Evolutionary conservation across 148 eudicot genomes (phyloP).

Genomic region (Nepenthes gracilis): DNA sequence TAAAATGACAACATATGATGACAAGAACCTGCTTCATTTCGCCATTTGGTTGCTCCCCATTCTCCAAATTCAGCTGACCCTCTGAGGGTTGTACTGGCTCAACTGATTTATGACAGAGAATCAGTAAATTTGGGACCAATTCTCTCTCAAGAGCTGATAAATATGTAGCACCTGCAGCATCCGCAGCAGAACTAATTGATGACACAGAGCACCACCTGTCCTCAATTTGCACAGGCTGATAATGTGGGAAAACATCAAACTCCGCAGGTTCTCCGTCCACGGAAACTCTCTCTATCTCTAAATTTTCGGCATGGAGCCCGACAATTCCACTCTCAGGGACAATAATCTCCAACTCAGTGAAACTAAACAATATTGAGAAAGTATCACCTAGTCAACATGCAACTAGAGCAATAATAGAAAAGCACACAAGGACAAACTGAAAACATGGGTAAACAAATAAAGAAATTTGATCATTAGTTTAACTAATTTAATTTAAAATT

Average conservation of each 20-base stretch:
- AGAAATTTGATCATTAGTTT: no score
- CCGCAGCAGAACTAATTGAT: constrained; percentile 84
- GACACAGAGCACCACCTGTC: constrained; percentile 96
- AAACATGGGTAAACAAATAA: no score
- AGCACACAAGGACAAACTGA: no score
- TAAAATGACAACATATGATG: constrained; percentile 1
- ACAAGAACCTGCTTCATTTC: constrained; percentile 59
- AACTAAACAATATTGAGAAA: constrained; percentile 24
- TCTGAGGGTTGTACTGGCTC: constrained; percentile 25
- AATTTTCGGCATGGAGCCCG: constrained; percentile 91
- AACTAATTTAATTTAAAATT: no score
- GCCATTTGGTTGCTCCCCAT: constrained; percentile 40
- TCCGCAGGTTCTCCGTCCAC: constrained; percentile 84
- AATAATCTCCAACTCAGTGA: constrained; percentile 73
- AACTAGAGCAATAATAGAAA: no score
- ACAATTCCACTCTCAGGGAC: constrained; percentile 84
- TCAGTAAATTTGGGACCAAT: constrained; percentile 82
- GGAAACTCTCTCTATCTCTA: constrained; percentile 75
- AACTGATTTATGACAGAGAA: constrained; percentile 59
- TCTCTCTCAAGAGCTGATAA: constrained; percentile 79
- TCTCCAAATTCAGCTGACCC: constrained; percentile 31
- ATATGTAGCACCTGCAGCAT: constrained; percentile 91
- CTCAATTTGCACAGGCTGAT: constrained; percentile 59
- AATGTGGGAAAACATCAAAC: constrained; percentile 86
- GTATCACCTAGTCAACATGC: no score